These are phyloP conservation scores for Saccharomyces kudriavzevii DNA, from an alignment of 805 yeast genomes.

Conservation along the genomic window DNA sequence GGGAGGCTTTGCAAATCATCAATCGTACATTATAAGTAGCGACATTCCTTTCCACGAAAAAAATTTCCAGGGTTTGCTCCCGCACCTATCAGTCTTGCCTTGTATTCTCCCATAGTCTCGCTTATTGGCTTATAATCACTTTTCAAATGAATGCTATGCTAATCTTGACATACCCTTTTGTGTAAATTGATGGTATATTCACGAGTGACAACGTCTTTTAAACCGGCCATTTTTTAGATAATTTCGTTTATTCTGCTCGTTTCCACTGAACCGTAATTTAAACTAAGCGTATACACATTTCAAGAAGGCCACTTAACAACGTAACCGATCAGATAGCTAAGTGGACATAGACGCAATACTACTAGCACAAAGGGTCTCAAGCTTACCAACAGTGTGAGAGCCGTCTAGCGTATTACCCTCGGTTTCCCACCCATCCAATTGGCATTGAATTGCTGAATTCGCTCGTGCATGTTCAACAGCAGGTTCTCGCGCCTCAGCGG, in stretches of 20 bases:
- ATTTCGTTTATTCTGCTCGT: background rate
- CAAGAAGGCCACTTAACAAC: background rate
- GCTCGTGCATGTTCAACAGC: background rate
- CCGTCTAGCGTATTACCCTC: slow-evolving; percentile 1
- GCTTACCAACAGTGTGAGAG: background rate
- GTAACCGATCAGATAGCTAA: background rate
- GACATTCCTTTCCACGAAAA: too few relatives aligned
- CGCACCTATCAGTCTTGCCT: too few relatives aligned
- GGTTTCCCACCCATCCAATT: background rate
- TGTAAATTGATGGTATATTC: slow-evolving; percentile 98
- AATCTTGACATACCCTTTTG: slow-evolving; percentile 74
- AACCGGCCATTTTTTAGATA: slow-evolving; percentile 35
- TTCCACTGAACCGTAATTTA: background rate
- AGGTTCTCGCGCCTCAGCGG: background rate
- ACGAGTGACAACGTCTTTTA: slow-evolving; percentile 97
- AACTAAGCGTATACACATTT: background rate
- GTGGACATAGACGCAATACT: background rate
- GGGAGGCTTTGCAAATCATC: background rate
- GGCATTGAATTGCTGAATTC: background rate
- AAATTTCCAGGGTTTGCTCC: background rate
- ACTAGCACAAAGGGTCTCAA: background rate
- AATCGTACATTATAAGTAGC: background rate
- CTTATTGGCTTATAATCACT: background rate
- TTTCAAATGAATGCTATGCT: background rate
- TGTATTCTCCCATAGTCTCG: background rate